phyloP scores from a whole-genome alignment of 1,139 yeast genomes.

The Candida sanyaensis region DNA sequence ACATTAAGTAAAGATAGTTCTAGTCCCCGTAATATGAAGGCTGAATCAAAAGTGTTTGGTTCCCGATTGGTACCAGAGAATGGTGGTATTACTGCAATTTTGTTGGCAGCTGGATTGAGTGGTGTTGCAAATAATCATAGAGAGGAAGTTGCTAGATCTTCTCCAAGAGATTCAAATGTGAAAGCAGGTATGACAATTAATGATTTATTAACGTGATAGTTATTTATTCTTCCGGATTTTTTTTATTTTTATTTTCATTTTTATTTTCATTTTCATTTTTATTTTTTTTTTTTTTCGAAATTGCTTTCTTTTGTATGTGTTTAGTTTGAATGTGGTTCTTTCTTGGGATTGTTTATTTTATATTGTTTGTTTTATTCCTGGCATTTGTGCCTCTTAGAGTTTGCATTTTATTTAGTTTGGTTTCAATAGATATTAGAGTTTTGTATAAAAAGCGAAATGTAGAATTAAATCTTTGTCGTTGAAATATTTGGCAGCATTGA shows the following conservation, averaged over 20 bases:
- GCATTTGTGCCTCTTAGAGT: background rate
- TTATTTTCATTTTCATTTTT: too few species aligned
- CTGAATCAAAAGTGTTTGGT: background rate
- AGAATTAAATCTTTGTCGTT: too few species aligned
- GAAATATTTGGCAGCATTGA: background rate
- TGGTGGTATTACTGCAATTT: slow-evolving; percentile 28
- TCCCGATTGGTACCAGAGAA: background rate
- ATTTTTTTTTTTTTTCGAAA: too few species aligned
- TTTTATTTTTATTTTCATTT: background rate
- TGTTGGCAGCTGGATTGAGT: slow-evolving; percentile 27
- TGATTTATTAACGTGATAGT: slow-evolving; percentile 25
- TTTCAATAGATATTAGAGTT: slow-evolving; percentile 5
- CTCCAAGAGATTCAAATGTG: background rate
- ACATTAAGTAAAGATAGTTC: slow-evolving; percentile 19
- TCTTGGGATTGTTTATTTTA: background rate
- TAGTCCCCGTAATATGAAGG: background rate
- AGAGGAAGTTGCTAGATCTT: background rate
- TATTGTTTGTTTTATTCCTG: background rate
- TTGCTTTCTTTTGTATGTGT: background rate
- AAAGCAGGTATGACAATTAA: slow-evolving; percentile 30
- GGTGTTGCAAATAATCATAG: slow-evolving; percentile 3
- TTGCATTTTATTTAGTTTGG: slow-evolving; percentile 2
- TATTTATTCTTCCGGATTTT: background rate
- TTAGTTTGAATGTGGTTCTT: background rate
- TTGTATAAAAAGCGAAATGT: background rate